A percentile compares a stretch with the other conserved stretches of the same genome.
Conservation (phyloP, 345 rosid genomes). For the Conringia planisiliqua region DNA sequence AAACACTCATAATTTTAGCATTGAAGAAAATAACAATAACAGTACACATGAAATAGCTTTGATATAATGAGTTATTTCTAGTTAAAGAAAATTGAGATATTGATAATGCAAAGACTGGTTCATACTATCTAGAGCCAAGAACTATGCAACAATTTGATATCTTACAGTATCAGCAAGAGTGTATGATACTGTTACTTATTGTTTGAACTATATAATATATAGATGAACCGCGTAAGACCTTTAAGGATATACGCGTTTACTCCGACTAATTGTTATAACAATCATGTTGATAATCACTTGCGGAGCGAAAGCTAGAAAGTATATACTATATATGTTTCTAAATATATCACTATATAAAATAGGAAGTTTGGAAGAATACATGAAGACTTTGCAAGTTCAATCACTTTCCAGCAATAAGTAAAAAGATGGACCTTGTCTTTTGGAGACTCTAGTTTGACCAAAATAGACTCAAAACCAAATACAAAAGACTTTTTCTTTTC, state of each 20-base stretch:
- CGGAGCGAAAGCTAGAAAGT: neutral
- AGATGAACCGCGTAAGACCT: neutral
- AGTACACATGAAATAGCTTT: neutral
- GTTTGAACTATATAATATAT: neutral
- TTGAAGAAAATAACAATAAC: neutral
- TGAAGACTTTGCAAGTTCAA: constrained; percentile 8
- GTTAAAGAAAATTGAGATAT: neutral
- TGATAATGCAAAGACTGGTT: neutral
- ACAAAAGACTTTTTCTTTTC: constrained; percentile 17
- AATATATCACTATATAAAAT: neutral
- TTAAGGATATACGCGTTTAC: neutral
- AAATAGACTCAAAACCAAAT: constrained; percentile 25
- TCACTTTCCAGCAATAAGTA: constrained; percentile 18
- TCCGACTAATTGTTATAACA: neutral
- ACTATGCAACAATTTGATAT: neutral
- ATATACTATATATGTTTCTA: neutral
- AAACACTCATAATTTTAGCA: neutral
- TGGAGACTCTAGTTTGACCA: constrained; percentile 24
- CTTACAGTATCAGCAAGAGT: neutral
- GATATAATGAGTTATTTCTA: neutral
- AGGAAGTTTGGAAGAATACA: constrained; percentile 7
- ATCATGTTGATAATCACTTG: neutral
- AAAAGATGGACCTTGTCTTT: neutral
- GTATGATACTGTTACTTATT: neutral
- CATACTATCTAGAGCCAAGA: neutral